Base-by-base conservation (phyloP, 495 filamentous ascomycete species). In the Hypoxylon lenormandii region DNA sequence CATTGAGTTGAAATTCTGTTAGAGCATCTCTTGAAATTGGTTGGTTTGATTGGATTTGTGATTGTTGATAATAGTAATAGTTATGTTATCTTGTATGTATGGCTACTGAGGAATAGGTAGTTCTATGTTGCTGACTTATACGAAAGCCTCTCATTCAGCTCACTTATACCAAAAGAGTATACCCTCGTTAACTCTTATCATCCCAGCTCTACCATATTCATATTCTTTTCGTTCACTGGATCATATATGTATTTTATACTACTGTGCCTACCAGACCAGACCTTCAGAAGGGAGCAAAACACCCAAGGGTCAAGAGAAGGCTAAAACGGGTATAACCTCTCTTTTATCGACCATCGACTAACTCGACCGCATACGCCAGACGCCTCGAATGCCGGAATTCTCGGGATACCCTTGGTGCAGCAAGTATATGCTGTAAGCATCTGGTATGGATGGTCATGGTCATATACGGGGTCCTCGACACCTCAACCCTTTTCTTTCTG, bases 341-440 rank as follows among this genome's bases (percentile, higher is more conserved):
- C 16, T 55, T 60, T 46, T 16, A 3, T 26, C 23, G 5, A 38
- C 30, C 7, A 3, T 26, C 23, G 5, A 38, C 30, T 4, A 47
- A 53, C 16, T 54, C 40, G 16, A 13, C 23, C 12, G n/a, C 1
- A 60, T 28, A 28, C 7, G 4, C 4, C 30, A 43, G 15, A 4
- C 5, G 23, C 36, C 40, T 36, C 53, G 3, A 3, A 49, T 38
- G 4, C 23, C 42, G 49, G 51, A 46, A 58, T 38, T 62, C 37
- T 28, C 16, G 18, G 37, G 40, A 53, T 69, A 63, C 65, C 65
- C 65, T 68, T 68, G 19, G 22, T 62, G 53, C 47, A 59, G 40
- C 47, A 45, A 37, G 23, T 26, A 8, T 19, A 5, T 18, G n/a
- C 4, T 7, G 5, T 10, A 18, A 45, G n/a, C n/a, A 18, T n/a